These are phyloP conservation scores for Perkinsus chesapeaki DNA, from an alignment of 169 alveolate genomes.

Conservation along the genomic window DNA sequence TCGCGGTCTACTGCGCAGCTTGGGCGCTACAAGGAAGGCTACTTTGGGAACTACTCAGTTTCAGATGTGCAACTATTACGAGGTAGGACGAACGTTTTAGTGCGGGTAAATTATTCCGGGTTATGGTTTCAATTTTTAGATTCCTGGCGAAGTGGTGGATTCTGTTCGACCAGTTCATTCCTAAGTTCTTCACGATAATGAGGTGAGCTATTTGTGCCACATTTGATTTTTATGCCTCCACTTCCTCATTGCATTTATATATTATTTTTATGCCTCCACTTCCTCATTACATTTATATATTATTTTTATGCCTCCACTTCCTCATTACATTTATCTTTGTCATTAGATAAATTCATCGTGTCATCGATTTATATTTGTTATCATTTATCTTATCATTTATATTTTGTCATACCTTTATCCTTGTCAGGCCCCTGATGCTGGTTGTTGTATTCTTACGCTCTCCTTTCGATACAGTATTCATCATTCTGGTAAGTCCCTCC, in stretches of 20 bases:
- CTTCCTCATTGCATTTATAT: neutral
- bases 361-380: too few species aligned
- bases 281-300: too few species aligned
- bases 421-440: slow-evolving; percentile 2
- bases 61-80: neutral
- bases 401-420: neutral
- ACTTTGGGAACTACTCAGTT: neutral
- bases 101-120: neutral
- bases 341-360: too few species aligned
- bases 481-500: neutral
- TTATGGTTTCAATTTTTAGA: neutral
- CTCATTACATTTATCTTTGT: neutral
- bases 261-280: neutral
- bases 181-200: neutral
- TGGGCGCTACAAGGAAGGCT: neutral
- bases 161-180: neutral
- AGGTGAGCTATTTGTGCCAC: neutral
- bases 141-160: neutral
- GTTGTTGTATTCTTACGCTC: neutral
- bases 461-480: neutral
- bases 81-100: neutral
- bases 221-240: neutral
- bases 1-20: neutral
- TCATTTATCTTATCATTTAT: neutral
- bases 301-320: neutral